Conservation (phyloP, 441 rosid species). For the Gossypium lobatum region DNA sequence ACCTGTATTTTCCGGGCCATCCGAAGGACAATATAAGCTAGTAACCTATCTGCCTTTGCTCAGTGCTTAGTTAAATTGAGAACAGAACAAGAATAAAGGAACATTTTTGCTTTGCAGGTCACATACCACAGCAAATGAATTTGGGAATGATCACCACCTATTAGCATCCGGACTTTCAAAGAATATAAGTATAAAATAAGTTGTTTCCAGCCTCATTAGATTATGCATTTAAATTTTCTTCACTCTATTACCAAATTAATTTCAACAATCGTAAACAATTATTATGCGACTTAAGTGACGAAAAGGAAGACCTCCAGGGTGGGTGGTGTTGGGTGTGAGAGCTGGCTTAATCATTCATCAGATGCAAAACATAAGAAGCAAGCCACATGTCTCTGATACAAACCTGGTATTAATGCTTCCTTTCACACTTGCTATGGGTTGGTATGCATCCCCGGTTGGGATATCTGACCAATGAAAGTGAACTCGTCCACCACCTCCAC, state of each 20-base stretch:
- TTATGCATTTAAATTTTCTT: not conserved
- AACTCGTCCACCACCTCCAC: constrained; percentile 95
- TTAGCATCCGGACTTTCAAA: not conserved
- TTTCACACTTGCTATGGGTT: constrained; percentile 67
- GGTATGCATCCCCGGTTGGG: constrained; percentile 73
- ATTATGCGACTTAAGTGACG: not conserved
- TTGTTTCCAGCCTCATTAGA: not conserved
- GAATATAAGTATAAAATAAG: not conserved
- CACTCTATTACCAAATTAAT: not conserved
- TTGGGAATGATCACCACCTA: not conserved
- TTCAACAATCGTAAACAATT: not conserved
- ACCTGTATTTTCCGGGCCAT: not conserved
- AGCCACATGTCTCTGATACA: constrained; percentile 20
- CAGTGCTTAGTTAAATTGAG: not conserved
- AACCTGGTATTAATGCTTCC: constrained; percentile 72
- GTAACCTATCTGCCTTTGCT: not conserved
- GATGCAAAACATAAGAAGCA: not conserved
- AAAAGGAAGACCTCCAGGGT: not conserved
- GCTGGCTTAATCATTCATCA: not conserved
- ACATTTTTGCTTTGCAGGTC: not conserved
- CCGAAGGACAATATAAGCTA: not conserved
- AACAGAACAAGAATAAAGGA: not conserved
- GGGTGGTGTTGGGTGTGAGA: not conserved
- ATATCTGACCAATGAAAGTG: constrained; percentile 90
- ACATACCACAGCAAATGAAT: not conserved